phyloP scores from a whole-genome alignment of 495 filamentous ascomycete species.

The Podospora bellae-mahoneyi region DNA sequence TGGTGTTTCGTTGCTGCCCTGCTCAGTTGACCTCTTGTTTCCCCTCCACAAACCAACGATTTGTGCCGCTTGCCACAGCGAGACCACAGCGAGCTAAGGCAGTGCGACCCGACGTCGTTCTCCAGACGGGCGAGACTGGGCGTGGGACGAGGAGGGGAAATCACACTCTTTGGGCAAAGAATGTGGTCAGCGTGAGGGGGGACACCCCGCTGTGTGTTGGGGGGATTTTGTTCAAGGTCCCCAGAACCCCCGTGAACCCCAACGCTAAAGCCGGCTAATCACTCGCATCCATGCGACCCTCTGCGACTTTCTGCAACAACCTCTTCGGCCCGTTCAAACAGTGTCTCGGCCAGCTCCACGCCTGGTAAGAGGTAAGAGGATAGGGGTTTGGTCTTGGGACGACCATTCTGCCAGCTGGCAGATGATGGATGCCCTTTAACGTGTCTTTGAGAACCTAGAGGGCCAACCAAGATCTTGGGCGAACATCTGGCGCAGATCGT shows the following conservation, averaged over 20 bases:
- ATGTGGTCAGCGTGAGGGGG: constrained; percentile 7
- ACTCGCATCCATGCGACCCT: constrained; percentile 2
- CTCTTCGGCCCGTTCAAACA: not conserved
- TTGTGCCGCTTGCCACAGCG: constrained; percentile 4
- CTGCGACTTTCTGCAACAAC: constrained; percentile 1
- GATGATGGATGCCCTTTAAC: too few relatives aligned
- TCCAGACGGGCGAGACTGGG: not conserved
- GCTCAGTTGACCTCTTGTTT: constrained; percentile 2
- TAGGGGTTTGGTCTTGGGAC: too few relatives aligned
- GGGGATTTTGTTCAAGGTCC: not conserved
- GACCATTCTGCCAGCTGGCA: too few relatives aligned
- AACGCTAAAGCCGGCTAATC: constrained; percentile 6
- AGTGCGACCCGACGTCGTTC: constrained; percentile 5
- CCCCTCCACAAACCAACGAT: not conserved
- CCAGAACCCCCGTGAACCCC: not conserved
- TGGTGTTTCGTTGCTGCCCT: constrained; percentile 5
- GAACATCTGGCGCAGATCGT: not conserved
- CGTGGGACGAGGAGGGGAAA: not conserved
- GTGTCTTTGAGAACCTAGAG: not conserved
- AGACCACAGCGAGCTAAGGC: constrained; percentile 8
- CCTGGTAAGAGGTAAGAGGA: not conserved
- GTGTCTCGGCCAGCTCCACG: not conserved
- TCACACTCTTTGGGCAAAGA: not conserved
- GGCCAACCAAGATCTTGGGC: not conserved
- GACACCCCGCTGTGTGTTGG: not conserved